Evolutionary conservation across 2,329 filamentous ascomycete species (phyloP).

Genomic region (Apiospora rasikravindrae): DNA sequence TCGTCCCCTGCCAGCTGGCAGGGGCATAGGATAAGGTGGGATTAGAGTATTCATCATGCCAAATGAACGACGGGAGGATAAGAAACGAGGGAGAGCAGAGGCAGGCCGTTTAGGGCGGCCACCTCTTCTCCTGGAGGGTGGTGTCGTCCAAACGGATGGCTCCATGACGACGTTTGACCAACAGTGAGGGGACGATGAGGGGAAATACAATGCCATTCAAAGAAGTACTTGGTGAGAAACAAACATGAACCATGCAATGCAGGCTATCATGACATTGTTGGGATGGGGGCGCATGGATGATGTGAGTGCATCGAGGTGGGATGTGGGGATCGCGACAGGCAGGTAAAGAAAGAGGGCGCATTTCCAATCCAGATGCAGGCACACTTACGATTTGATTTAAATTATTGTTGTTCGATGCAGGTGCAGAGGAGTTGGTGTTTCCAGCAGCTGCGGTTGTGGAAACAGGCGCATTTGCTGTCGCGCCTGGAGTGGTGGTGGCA

Average conservation of each 20-base stretch:
- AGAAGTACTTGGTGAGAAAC: not conserved
- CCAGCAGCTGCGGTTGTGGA: slow-evolving; percentile 21
- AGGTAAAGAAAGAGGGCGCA: not conserved
- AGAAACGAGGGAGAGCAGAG: not conserved
- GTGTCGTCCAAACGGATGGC: not conserved
- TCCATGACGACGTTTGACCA: not conserved
- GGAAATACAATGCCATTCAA: not conserved
- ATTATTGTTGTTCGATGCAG: slow-evolving; percentile 74
- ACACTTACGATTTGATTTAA: slow-evolving; percentile 90
- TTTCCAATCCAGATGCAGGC: not conserved
- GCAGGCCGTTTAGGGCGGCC: not conserved
- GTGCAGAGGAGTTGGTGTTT: slow-evolving; percentile 38
- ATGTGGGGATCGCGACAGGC: not conserved
- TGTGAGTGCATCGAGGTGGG: not conserved
- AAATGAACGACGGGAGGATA: not conserved
- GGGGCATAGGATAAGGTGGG: not conserved
- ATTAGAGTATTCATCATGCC: not conserved
- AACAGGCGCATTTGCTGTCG: slow-evolving; percentile 31
- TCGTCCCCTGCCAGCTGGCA: not conserved
- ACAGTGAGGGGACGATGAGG: not conserved
- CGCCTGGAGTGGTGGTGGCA: slow-evolving; percentile 25
- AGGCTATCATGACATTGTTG: not conserved
- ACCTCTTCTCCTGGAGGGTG: not conserved
- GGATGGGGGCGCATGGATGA: not conserved
- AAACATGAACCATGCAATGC: slow-evolving; percentile 2